These are phyloP conservation scores for Crucihimalaya himalaica DNA, from an alignment of 345 rosid genomes.

Conservation along the genomic window DNA sequence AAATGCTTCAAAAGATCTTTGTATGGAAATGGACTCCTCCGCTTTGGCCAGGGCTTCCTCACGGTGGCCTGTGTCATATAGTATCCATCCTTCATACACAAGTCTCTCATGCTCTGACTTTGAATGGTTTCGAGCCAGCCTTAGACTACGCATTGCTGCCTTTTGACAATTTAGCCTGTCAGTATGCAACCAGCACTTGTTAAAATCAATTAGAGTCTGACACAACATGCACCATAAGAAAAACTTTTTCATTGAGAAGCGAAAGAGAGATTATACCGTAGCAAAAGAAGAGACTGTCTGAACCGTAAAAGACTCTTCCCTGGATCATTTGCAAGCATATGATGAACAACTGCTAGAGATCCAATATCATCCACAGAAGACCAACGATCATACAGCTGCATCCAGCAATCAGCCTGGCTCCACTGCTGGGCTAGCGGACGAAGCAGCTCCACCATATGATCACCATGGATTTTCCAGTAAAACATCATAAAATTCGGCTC, in stretches of 20 bases:
- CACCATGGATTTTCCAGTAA: slow-evolving; percentile 65
- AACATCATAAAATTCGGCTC: slow-evolving; percentile 84
- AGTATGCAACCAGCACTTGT: slow-evolving; percentile 23
- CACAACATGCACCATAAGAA: slow-evolving; percentile 3
- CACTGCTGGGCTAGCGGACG: slow-evolving; percentile 72
- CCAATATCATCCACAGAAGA: slow-evolving; percentile 95
- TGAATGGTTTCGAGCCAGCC: slow-evolving; percentile 87
- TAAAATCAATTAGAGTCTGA: slow-evolving; percentile 5
- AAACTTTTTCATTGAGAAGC: not conserved
- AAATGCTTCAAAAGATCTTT: slow-evolving; percentile 97
- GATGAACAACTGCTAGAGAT: slow-evolving; percentile 88
- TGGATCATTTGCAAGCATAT: slow-evolving; percentile 85
- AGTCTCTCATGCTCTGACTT: slow-evolving; percentile 82
- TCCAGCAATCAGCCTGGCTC: slow-evolving; percentile 95
- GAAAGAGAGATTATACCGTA: slow-evolving; percentile 51
- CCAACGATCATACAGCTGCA: slow-evolving; percentile 94
- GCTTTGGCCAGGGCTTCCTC: slow-evolving; percentile 96
- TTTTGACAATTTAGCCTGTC: slow-evolving; percentile 87
- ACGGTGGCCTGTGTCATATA: slow-evolving; percentile 90
- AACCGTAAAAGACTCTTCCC: slow-evolving; percentile 86
- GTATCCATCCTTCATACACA: slow-evolving; percentile 95
- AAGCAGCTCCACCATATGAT: slow-evolving; percentile 72
- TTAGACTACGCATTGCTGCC: slow-evolving; percentile 89
- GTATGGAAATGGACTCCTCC: slow-evolving; percentile 77
- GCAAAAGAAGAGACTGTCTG: slow-evolving; percentile 89